A percentile compares a stretch with the other conserved stretches of the same genome.
These are phyloP conservation scores for Pseudopyricularia javanii DNA, from an alignment of 2,329 filamentous ascomycete species.

Conservation along the genomic window DNA sequence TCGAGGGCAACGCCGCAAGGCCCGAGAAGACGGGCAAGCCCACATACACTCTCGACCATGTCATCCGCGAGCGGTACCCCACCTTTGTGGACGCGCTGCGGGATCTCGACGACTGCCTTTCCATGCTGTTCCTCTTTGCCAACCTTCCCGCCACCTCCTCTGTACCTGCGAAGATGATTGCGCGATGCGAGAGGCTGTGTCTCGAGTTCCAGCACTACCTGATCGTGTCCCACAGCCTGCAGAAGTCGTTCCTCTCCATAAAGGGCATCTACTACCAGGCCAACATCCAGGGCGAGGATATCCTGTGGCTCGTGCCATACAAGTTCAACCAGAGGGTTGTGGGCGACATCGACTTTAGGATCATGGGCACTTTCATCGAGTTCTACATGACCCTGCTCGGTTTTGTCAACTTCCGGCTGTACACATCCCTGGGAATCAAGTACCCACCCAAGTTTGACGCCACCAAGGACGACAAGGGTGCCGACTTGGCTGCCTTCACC, in stretches of 20 bases:
- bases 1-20: conserved; percentile 76
- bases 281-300: conserved; percentile 90
- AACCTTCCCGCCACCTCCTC: conserved; percentile 83
- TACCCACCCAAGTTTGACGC: conserved; percentile 93
- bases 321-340: conserved; percentile 93
- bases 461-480: conserved; percentile 76
- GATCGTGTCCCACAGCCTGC: conserved; percentile 79
- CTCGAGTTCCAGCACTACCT: conserved; percentile 98
- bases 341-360: conserved; percentile 91
- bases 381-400: conserved; percentile 95
- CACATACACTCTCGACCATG: conserved; percentile 84
- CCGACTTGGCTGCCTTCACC: conserved; percentile 81
- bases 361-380: conserved; percentile 98
- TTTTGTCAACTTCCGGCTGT: conserved; percentile 92
- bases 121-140: conserved; percentile 94
- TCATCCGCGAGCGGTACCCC: conserved; percentile 95
- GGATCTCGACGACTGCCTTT: conserved; percentile 92
- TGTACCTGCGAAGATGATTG: conserved; percentile 90
- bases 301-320: conserved; percentile 95
- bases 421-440: conserved; percentile 80
- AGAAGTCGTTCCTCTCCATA: conserved; percentile 95
- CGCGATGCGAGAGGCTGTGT: conserved; percentile 82
- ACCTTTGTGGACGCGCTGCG: conserved; percentile 90
- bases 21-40: conserved; percentile 87
- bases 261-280: conserved; percentile 99